A percentile compares a stretch with the other conserved stretches of the same genome.
Conservation (phyloP, 2,329 filamentous ascomycete species). For the Talaromyces sp. region DNA sequence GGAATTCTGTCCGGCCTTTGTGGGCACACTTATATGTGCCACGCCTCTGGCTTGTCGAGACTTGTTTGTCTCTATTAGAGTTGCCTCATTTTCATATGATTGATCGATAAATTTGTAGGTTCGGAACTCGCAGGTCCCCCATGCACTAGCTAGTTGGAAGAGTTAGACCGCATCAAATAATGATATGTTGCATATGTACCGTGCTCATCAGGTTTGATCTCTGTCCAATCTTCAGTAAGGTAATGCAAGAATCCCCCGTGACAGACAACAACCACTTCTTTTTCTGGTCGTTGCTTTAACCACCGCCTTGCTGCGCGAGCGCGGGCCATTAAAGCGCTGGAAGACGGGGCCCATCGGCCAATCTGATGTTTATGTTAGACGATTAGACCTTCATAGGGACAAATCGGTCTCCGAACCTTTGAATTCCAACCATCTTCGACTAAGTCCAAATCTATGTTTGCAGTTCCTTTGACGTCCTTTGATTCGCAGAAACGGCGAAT, state of each 20-base stretch:
- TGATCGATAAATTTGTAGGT: slow-evolving; percentile 7
- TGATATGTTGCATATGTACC: slow-evolving; percentile 1
- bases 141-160: slow-evolving; percentile 7
- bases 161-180: not conserved
- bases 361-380: not conserved
- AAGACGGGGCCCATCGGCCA: slow-evolving; percentile 9
- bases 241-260: slow-evolving; percentile 16
- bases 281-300: slow-evolving; percentile 12
- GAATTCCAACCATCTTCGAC: slow-evolving; percentile 7
- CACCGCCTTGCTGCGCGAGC: slow-evolving; percentile 11
- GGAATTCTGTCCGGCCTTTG: slow-evolving; percentile 6
- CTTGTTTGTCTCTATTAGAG: slow-evolving; percentile 10
- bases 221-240: slow-evolving; percentile 15
- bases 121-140: slow-evolving; percentile 12
- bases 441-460: slow-evolving; percentile 7
- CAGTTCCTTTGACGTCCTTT: not conserved
- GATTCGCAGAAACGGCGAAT: slow-evolving; percentile 2
- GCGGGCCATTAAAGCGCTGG: slow-evolving; percentile 9
- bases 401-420: slow-evolving; percentile 4
- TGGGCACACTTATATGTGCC: slow-evolving; percentile 2
- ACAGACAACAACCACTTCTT: slow-evolving; percentile 12
- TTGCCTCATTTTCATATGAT: slow-evolving; percentile 9
- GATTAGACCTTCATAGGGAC: not conserved
- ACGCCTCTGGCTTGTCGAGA: slow-evolving; percentile 9
- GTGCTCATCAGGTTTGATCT: slow-evolving; percentile 11